Percentiles rank a stretch among this genome's conserved stretches.
phyloP scores from a whole-genome alignment of 2,329 filamentous ascomycete genomes.

The Fusarium sp. region DNA sequence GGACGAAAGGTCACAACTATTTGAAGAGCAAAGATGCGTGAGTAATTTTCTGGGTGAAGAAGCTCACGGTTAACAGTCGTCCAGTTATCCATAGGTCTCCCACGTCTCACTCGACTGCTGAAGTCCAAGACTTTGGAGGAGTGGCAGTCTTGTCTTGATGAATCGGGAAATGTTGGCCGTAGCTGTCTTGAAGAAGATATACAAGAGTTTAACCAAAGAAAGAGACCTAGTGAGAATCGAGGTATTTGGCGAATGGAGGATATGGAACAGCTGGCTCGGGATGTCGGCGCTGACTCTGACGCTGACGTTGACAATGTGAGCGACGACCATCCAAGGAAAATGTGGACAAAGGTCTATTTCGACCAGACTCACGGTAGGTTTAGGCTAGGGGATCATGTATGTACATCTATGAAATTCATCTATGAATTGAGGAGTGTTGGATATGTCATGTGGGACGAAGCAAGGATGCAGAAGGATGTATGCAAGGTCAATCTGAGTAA shows the following conservation, averaged over 20 bases:
- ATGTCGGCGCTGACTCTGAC: constrained; percentile 32
- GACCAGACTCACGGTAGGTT: constrained; percentile 29
- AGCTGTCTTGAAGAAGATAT: constrained; percentile 34
- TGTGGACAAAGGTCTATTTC: constrained; percentile 36
- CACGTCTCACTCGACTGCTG: constrained; percentile 25
- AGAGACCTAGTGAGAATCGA: not conserved
- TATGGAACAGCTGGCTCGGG: constrained; percentile 29
- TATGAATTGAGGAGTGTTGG: constrained; percentile 23
- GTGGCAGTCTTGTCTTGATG: constrained; percentile 29
- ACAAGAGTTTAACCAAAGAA: constrained; percentile 23
- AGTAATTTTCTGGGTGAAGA: not conserved
- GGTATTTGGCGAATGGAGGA: constrained; percentile 30
- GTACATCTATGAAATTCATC: constrained; percentile 35
- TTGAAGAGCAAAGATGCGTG: constrained; percentile 40
- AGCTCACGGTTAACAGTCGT: not conserved
- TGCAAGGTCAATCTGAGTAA: too few relatives aligned
- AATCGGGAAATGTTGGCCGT: constrained; percentile 7
- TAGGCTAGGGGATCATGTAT: constrained; percentile 24
- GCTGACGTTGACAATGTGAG: constrained; percentile 20
- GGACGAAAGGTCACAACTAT: constrained; percentile 25
- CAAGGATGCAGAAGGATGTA: constrained; percentile 26
- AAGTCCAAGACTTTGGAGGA: constrained; percentile 31
- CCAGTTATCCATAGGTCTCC: constrained; percentile 35
- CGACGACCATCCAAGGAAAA: constrained; percentile 10
- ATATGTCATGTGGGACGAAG: constrained; percentile 33